phyloP scores from a whole-genome alignment of 2,329 filamentous ascomycete genomes.

The Beauveria caledonica region DNA sequence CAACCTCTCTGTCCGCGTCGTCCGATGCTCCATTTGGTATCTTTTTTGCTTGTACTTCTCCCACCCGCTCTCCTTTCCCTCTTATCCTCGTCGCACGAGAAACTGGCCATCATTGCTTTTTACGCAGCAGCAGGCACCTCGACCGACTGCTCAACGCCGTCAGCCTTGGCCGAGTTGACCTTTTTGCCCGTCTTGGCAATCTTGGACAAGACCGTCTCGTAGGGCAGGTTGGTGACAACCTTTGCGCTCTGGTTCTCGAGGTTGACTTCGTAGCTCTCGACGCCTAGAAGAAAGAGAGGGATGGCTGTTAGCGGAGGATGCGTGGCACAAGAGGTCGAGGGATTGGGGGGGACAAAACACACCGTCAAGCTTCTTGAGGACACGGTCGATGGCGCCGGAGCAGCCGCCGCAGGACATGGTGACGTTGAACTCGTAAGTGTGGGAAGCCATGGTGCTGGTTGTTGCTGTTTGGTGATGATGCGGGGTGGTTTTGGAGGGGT shows the following conservation, averaged over 20 bases:
- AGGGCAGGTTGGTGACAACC: conserved; percentile 63
- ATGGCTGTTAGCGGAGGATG: conserved; percentile 4
- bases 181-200: conserved; percentile 96
- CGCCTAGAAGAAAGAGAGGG: conserved; percentile 43
- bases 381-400: conserved; percentile 86
- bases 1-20: not conserved
- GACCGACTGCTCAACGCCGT: conserved; percentile 51
- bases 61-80: not conserved
- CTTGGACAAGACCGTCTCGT: conserved; percentile 74
- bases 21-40: not conserved
- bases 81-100: not conserved
- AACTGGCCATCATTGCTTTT: not conserved
- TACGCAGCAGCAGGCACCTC: conserved; percentile 32
- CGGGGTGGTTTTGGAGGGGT: conserved; percentile 4
- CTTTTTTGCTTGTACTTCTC: not conserved
- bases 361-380: conserved; percentile 90
- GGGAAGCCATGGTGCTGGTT: conserved; percentile 60
- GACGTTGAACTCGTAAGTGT: conserved; percentile 94
- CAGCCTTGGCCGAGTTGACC: conserved; percentile 67
- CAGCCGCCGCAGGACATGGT: conserved; percentile 93
- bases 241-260: conserved; percentile 80
- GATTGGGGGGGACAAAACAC: conserved; percentile 21
- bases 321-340: not conserved
- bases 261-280: conserved; percentile 79
- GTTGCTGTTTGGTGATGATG: conserved; percentile 17